Evolutionary conservation across 2,329 filamentous ascomycete genomes (phyloP).

Genomic region (Sporothrix pseudoabietina): DNA sequence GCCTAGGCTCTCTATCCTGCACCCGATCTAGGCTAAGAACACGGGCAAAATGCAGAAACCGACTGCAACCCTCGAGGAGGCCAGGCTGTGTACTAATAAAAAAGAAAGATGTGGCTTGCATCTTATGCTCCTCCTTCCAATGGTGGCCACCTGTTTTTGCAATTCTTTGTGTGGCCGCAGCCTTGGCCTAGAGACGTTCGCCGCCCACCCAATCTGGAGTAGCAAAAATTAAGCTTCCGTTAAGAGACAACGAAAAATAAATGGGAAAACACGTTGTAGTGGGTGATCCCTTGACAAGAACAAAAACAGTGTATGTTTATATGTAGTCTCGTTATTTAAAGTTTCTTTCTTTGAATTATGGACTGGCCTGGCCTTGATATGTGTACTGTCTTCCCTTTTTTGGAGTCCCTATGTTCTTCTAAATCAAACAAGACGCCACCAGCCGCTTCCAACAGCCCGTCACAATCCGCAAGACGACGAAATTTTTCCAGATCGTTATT

Average conservation of each 20-base stretch:
- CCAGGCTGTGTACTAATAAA: not conserved
- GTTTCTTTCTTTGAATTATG: not conserved
- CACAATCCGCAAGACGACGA: not conserved
- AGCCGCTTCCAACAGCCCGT: not conserved
- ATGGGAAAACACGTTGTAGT: not conserved
- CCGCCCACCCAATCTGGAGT: not conserved
- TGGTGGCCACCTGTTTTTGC: not conserved
- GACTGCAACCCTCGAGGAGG: not conserved
- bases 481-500: not conserved
- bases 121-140: not conserved
- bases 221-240: not conserved
- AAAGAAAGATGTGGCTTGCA: constrained; percentile 1
- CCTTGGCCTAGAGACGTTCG: not conserved
- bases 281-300: not conserved
- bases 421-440: not conserved
- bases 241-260: not conserved
- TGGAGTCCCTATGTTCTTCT: not conserved
- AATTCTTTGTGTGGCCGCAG: not conserved
- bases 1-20: not conserved
- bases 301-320: not conserved
- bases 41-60: not conserved
- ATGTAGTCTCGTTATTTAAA: not conserved
- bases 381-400: not conserved
- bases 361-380: not conserved
- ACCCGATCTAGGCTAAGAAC: not conserved